A percentile compares a stretch with the other conserved stretches of the same genome.
Conservation (phyloP, 2,329 filamentous ascomycete genomes). For the Orbilia javanica region DNA sequence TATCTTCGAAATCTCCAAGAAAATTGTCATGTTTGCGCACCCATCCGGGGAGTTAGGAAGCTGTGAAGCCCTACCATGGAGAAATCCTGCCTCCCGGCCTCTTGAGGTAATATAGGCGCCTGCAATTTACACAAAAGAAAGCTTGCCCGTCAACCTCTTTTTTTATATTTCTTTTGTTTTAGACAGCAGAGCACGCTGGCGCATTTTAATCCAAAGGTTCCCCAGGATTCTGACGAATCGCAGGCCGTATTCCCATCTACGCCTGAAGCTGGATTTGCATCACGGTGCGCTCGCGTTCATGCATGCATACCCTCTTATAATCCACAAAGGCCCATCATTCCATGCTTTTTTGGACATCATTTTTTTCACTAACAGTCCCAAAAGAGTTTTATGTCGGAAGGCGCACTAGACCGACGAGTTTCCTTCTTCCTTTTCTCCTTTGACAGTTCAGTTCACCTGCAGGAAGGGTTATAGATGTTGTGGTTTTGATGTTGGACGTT, state of each 20-base stretch:
- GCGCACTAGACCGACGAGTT: slow-evolving; percentile 37
- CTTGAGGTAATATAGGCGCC: slow-evolving; percentile 52
- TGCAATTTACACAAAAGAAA: slow-evolving; percentile 50
- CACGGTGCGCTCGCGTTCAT: slow-evolving; percentile 45
- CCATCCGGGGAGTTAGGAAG: slow-evolving; percentile 43
- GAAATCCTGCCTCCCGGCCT: slow-evolving; percentile 34
- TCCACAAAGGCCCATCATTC: slow-evolving; percentile 29
- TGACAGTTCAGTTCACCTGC: slow-evolving; percentile 43
- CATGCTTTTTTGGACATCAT: slow-evolving; percentile 48
- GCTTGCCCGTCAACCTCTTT: background rate
- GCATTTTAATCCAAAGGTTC: slow-evolving; percentile 42
- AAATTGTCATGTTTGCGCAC: slow-evolving; percentile 52
- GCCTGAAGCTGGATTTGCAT: slow-evolving; percentile 49
- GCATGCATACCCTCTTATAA: slow-evolving; percentile 56
- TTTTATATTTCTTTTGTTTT: slow-evolving; percentile 38
- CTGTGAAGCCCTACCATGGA: slow-evolving; percentile 23
- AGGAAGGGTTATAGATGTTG: slow-evolving; percentile 51
- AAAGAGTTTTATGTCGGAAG: slow-evolving; percentile 47
- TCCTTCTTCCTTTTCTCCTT: slow-evolving; percentile 41
- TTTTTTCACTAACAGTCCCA: slow-evolving; percentile 35
- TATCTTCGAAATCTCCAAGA: slow-evolving; percentile 30
- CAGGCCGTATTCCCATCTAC: slow-evolving; percentile 28
- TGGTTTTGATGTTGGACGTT: slow-evolving; percentile 45
- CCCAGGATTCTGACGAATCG: slow-evolving; percentile 49
- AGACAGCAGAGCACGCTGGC: slow-evolving; percentile 21